These are phyloP conservation scores for Spinellus fusiger DNA, from an alignment of 192 early-diverging fungal species.

Conservation along the genomic window DNA sequence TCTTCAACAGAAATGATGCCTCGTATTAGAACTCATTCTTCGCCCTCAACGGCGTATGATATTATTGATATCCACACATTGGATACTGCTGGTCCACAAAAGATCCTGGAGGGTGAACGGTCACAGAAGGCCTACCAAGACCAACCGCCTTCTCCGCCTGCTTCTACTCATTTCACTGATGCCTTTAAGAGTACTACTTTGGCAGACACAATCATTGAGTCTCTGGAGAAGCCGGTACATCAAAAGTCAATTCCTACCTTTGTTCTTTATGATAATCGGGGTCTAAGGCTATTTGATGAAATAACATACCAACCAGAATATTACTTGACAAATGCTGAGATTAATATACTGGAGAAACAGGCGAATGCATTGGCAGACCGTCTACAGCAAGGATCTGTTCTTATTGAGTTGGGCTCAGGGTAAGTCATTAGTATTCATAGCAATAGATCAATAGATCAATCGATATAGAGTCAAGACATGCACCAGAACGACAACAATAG, in stretches of 20 bases:
- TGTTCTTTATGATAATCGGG: conserved; percentile 78
- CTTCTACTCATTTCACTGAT: conserved; percentile 12
- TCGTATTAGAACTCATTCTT: neutral
- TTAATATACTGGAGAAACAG: conserved; percentile 65
- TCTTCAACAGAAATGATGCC: conserved; percentile 1
- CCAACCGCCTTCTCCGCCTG: conserved; percentile 14
- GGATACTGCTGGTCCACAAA: neutral
- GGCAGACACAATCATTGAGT: conserved; percentile 15
- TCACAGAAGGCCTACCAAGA: no score
- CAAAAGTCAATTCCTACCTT: conserved; percentile 71
- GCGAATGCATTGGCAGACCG: conserved; percentile 56
- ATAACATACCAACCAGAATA: conserved; percentile 86
- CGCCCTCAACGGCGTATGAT: conserved; percentile 6
- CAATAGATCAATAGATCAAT: no score
- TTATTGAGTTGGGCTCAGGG: conserved; percentile 91
- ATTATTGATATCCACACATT: conserved; percentile 1
- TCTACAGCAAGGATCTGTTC: conserved; percentile 58
- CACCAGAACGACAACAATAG: no score
- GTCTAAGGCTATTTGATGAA: conserved; percentile 84
- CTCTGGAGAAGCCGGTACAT: conserved; percentile 11
- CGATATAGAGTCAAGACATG: no score
- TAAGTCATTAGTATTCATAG: conserved; percentile 36
- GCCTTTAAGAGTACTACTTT: conserved; percentile 21
- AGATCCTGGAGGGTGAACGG: neutral
- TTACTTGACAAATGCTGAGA: conserved; percentile 83